These are phyloP conservation scores for Metschnikowia kofuensis DNA, from an alignment of 805 yeast genomes.

Conservation along the genomic window DNA sequence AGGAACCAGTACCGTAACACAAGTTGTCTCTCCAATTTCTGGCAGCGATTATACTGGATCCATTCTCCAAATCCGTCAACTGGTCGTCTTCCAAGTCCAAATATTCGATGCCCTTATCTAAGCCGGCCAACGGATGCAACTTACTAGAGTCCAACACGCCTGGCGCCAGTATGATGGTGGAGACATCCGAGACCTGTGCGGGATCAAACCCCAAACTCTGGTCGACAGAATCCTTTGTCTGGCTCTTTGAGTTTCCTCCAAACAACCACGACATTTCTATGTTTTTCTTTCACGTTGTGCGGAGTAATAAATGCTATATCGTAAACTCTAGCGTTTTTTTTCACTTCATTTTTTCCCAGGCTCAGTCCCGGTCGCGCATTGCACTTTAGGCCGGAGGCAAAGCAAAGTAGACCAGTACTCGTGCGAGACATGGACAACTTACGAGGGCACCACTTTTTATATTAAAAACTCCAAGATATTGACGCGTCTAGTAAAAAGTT, in stretches of 20 bases:
- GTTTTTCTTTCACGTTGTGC: neutral
- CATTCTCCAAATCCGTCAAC: conserved; percentile 73
- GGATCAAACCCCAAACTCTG: conserved; percentile 63
- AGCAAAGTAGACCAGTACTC: neutral
- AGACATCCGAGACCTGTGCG: conserved; percentile 57
- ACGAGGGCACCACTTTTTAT: neutral
- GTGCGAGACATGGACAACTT: neutral
- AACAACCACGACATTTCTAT: conserved; percentile 49
- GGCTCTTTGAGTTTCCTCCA: conserved; percentile 30
- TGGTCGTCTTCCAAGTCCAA: conserved; percentile 82
- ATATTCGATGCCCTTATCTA: conserved; percentile 86
- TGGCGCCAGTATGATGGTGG: conserved; percentile 57
- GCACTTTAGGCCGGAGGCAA: neutral
- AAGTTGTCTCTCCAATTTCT: conserved; percentile 97
- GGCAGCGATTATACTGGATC: conserved; percentile 89
- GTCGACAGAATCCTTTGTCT: conserved; percentile 23
- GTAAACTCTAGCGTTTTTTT: neutral
- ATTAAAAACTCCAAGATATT: neutral
- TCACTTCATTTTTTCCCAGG: neutral
- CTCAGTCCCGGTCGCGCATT: neutral
- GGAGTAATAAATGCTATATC: neutral
- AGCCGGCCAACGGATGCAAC: conserved; percentile 90
- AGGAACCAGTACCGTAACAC: conserved; percentile 97
- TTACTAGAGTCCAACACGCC: conserved; percentile 64
- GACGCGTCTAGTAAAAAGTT: neutral